Percentiles rank a stretch among this genome's conserved stretches.
These are phyloP conservation scores for Metschnikowia continentalis DNA, from an alignment of 805 yeast genomes.

Conservation along the genomic window DNA sequence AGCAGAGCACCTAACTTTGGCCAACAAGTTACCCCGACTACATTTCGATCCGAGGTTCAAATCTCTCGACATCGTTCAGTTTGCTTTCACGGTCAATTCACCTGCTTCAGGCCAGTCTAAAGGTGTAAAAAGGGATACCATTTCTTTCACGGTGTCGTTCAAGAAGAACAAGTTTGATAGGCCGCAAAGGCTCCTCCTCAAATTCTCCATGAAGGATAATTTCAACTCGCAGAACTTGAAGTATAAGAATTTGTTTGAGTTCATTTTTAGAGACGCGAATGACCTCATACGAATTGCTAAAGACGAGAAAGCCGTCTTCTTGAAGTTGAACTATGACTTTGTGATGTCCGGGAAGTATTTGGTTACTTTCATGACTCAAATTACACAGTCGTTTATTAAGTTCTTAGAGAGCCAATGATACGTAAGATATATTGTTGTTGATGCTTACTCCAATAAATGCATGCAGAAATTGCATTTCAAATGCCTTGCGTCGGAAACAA, in stretches of 20 bases:
- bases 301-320: slow-evolving; percentile 11
- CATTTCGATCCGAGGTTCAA: slow-evolving; percentile 30
- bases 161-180: slow-evolving; percentile 30
- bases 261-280: slow-evolving; percentile 12
- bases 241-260: slow-evolving; percentile 36
- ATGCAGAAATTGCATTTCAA: background rate
- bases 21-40: slow-evolving; percentile 30
- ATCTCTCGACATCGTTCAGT: slow-evolving; percentile 29
- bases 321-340: slow-evolving; percentile 39
- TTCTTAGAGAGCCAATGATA: background rate
- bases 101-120: slow-evolving; percentile 24
- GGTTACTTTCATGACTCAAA: slow-evolving; percentile 28
- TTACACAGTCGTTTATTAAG: slow-evolving; percentile 19
- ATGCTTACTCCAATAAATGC: background rate
- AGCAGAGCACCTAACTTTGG: slow-evolving; percentile 14
- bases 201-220: slow-evolving; percentile 35
- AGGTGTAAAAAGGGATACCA: slow-evolving; percentile 33
- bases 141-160: slow-evolving; percentile 26
- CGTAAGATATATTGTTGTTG: no score
- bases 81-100: slow-evolving; percentile 29
- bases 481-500: background rate
- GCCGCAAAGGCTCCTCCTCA: slow-evolving; percentile 18
- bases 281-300: slow-evolving; percentile 11
- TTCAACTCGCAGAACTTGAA: slow-evolving; percentile 34
- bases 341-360: slow-evolving; percentile 25